A percentile compares a stretch with the other conserved stretches of the same genome.
Evolutionary conservation across 2,329 filamentous ascomycete genomes (phyloP).

Genomic region (Aspergillus pseudoviridinutans): DNA sequence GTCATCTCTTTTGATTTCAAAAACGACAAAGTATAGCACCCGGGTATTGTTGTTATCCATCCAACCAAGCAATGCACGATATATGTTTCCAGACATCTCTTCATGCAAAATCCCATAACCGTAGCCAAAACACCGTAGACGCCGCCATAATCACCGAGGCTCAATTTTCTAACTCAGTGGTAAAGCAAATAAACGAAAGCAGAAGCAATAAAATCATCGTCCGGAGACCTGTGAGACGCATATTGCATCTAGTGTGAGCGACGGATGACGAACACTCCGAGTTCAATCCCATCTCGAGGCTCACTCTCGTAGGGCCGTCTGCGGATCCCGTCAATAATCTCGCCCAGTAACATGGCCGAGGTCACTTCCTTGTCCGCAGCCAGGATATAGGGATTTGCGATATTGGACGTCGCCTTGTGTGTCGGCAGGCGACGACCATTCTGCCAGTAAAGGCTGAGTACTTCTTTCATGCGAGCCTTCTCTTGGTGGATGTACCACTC

Average conservation of each 20-base stretch:
- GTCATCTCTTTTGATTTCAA: constrained; percentile 1
- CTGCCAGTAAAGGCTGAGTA: constrained; percentile 41
- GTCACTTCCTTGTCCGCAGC: constrained; percentile 44
- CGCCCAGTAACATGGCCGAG: constrained; percentile 54
- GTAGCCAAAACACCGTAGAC: background rate
- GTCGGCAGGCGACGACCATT: constrained; percentile 33
- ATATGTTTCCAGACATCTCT: background rate
- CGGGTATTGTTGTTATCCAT: constrained; percentile 17
- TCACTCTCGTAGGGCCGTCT: constrained; percentile 46
- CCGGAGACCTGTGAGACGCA: background rate
- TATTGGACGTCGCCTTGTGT: constrained; percentile 22
- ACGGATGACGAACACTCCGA: constrained; percentile 49
- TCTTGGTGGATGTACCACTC: constrained; percentile 66
- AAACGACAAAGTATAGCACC: constrained; percentile 3
- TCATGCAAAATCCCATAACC: background rate
- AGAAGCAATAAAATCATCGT: background rate
- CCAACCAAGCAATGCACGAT: constrained; percentile 4
- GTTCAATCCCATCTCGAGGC: constrained; percentile 43
- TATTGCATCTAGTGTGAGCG: constrained; percentile 29
- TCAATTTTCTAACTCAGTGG: background rate
- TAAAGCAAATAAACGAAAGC: background rate
- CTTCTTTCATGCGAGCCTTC: constrained; percentile 54
- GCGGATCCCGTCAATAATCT: constrained; percentile 57
- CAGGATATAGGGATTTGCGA: constrained; percentile 25
- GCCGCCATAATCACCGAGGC: background rate